Evolutionary conservation across 1,284 basidiomycete genomes (phyloP).

Genomic region (Sphagnurus paluster): DNA sequence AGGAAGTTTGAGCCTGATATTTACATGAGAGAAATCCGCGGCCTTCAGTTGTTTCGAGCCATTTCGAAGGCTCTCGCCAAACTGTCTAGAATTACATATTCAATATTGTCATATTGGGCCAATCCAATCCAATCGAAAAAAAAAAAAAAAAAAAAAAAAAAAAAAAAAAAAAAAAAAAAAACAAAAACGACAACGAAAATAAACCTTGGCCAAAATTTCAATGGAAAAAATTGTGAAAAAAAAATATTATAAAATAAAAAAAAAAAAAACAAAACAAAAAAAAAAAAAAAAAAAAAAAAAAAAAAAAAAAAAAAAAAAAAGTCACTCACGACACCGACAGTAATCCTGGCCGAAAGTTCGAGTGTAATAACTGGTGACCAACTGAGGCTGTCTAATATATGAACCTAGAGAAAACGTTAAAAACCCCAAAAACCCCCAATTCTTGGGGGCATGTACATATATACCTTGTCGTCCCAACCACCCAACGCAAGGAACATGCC

Average conservation of each 20-base stretch:
- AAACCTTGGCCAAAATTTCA: too few relatives aligned
- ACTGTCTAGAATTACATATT: slow-evolving; percentile 48
- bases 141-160: too few relatives aligned
- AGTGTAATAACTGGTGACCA: slow-evolving; percentile 75
- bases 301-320: slow-evolving; percentile 2
- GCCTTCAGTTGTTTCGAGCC: slow-evolving; percentile 78
- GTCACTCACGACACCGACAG: slow-evolving; percentile 54
- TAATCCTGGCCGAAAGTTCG: slow-evolving; percentile 56
- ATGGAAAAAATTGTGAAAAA: too few relatives aligned
- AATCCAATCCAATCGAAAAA: too few relatives aligned
- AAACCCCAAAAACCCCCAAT: neutral
- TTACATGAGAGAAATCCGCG: slow-evolving; percentile 82
- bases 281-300: neutral
- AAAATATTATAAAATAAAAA: too few relatives aligned
- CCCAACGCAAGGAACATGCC: slow-evolving; percentile 77
- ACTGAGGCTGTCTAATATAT: slow-evolving; percentile 76
- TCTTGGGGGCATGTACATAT: slow-evolving; percentile 18
- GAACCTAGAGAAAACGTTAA: slow-evolving; percentile 45
- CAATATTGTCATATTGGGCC: neutral
- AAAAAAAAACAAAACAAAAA: too few relatives aligned
- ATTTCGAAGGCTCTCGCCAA: slow-evolving; percentile 81
- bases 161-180: too few relatives aligned
- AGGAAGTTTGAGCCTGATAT: slow-evolving; percentile 19
- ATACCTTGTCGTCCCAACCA: slow-evolving; percentile 84
- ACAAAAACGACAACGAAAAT: too few relatives aligned